Percentiles rank a stretch among this genome's conserved stretches.
These are phyloP conservation scores for Umbelopsis sp. DNA, from an alignment of 371 early-diverging fungal genomes.

Conservation along the genomic window DNA sequence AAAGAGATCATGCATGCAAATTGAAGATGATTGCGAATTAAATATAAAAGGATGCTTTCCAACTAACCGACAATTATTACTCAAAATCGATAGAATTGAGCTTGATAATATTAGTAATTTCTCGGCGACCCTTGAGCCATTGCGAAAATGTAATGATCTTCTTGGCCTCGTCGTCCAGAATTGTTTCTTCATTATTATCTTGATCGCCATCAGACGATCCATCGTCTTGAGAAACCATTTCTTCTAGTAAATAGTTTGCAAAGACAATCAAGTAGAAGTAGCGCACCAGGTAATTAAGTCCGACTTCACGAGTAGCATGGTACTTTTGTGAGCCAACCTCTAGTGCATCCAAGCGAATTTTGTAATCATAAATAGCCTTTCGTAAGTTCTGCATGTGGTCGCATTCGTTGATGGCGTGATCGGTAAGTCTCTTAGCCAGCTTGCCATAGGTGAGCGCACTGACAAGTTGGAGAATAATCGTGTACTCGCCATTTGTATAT, in stretches of 20 bases:
- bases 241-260: slow-evolving; percentile 73
- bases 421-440: slow-evolving; percentile 72
- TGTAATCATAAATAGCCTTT: slow-evolving; percentile 69
- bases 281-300: slow-evolving; percentile 66
- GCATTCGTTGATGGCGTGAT: slow-evolving; percentile 71
- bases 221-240: slow-evolving; percentile 34
- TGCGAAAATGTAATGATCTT: slow-evolving; percentile 47
- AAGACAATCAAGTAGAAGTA: slow-evolving; percentile 76
- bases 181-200: slow-evolving; percentile 20
- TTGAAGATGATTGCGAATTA: not conserved
- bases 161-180: slow-evolving; percentile 40
- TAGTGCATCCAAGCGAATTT: slow-evolving; percentile 58
- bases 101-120: slow-evolving; percentile 32
- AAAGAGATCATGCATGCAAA: not conserved
- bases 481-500: slow-evolving; percentile 67
- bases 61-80: not conserved
- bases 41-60: no score
- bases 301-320: slow-evolving; percentile 46
- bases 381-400: slow-evolving; percentile 81
- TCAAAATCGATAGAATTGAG: slow-evolving; percentile 27
- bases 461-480: slow-evolving; percentile 67
- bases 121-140: slow-evolving; percentile 51
- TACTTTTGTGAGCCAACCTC: slow-evolving; percentile 57
- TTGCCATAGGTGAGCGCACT: slow-evolving; percentile 70
- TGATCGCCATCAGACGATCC: slow-evolving; percentile 13